phyloP scores from a whole-genome alignment of 768 basidiomycete genomes.

The Russula compacta region DNA sequence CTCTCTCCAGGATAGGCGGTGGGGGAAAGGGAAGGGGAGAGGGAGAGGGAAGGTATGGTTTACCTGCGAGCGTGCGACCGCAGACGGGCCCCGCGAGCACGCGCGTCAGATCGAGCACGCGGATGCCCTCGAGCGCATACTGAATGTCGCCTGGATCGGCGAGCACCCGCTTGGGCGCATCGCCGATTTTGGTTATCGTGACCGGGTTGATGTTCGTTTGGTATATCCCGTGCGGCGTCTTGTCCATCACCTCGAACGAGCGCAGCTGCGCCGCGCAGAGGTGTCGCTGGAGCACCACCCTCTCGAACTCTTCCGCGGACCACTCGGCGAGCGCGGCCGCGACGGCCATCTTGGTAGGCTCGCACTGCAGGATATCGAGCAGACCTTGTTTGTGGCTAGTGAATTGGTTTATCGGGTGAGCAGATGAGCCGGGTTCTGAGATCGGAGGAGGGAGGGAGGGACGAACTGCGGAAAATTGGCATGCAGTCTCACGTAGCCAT shows the following conservation, averaged over 20 bases:
- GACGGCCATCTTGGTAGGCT: conserved; percentile 9
- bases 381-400: conserved; percentile 25
- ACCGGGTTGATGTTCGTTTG: conserved; percentile 36
- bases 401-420: too few species aligned
- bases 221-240: conserved; percentile 38
- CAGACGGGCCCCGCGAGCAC: conserved; percentile 51
- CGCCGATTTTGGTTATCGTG: conserved; percentile 36
- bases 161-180: conserved; percentile 33
- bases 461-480: conserved; percentile 57
- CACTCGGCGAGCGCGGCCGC: conserved; percentile 9
- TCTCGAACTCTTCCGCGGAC: conserved; percentile 17
- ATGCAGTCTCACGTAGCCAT: conserved; percentile 46
- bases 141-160: conserved; percentile 2
- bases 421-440: background rate
- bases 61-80: conserved; percentile 49
- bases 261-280: conserved; percentile 27
- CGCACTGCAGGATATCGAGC: conserved; percentile 17
- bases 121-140: conserved; percentile 40
- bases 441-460: background rate
- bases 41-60: background rate
- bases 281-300: conserved; percentile 6
- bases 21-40: background rate
- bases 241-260: conserved; percentile 41
- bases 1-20: background rate
- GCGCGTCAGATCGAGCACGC: conserved; percentile 50